phyloP scores from a whole-genome alignment of 176 grass and related monocot species.

The Oryza coarctata region DNA sequence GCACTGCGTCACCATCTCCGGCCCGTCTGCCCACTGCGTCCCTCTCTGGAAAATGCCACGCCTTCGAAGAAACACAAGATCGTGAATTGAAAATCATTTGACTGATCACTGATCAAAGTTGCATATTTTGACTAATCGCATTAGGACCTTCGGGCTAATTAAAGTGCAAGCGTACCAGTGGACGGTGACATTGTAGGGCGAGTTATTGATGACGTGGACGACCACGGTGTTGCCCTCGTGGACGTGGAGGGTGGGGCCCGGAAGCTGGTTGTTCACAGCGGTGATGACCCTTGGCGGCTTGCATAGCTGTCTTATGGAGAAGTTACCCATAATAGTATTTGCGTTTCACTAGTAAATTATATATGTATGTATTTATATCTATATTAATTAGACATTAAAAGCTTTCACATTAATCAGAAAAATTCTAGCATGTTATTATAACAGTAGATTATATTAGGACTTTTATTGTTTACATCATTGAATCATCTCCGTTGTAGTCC shows the following conservation, averaged over 20 bases:
- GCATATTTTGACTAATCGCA: not conserved
- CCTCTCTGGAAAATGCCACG: constrained; percentile 54
- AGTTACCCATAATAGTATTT: no score
- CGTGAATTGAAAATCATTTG: no score
- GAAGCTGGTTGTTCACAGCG: constrained; percentile 47
- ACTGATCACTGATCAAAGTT: no score
- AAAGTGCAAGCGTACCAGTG: constrained; percentile 25
- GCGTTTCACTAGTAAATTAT: no score
- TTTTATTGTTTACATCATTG: no score
- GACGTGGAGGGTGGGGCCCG: constrained; percentile 40
- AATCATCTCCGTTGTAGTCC: no score
- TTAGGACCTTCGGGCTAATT: no score
- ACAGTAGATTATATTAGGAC: no score
- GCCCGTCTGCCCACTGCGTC: constrained; percentile 60
- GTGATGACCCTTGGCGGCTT: constrained; percentile 17
- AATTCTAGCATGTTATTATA: no score
- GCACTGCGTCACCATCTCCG: constrained; percentile 65
- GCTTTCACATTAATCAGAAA: no score
- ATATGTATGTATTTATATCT: no score
- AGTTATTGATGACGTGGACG: constrained; percentile 47
- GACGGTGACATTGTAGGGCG: constrained; percentile 53
- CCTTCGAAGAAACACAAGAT: not conserved
- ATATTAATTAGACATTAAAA: no score
- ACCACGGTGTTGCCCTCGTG: constrained; percentile 52
- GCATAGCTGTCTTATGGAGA: constrained; percentile 30